Evolutionary conservation across 495 filamentous ascomycete species (phyloP).

Genomic region (Tricharina praecox): DNA sequence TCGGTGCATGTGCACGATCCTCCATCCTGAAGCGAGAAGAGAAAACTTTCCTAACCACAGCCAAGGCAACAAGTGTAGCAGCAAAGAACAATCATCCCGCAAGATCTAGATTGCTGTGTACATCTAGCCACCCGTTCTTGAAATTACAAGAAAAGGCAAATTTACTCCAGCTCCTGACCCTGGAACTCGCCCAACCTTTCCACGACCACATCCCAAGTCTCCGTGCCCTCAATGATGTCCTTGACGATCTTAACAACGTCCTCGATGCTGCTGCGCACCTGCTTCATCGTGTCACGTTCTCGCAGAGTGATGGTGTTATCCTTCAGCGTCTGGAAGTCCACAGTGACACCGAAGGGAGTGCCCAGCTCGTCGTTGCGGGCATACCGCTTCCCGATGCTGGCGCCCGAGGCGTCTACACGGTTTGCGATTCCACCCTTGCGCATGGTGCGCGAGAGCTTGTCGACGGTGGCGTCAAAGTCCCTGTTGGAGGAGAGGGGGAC

Average conservation of each 20-base stretch:
- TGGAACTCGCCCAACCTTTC: conserved; percentile 48
- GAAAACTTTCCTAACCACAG: background rate
- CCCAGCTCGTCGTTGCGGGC: conserved; percentile 58
- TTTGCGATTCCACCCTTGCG: conserved; percentile 43
- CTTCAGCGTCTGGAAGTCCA: conserved; percentile 61
- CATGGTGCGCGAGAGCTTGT: conserved; percentile 41
- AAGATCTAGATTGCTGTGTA: background rate
- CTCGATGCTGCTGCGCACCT: conserved; percentile 48
- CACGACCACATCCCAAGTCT: conserved; percentile 28
- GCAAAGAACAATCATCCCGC: too few species aligned
- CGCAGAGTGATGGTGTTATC: conserved; percentile 55
- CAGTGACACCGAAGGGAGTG: conserved; percentile 50
- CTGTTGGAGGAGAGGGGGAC: conserved; percentile 50
- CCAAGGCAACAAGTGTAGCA: background rate
- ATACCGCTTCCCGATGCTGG: conserved; percentile 60
- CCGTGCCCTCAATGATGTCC: conserved; percentile 24
- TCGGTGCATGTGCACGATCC: too few species aligned
- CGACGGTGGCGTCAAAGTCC: conserved; percentile 42
- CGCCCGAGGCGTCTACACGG: conserved; percentile 49
- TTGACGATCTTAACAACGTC: conserved; percentile 47
- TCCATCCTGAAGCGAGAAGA: too few species aligned
- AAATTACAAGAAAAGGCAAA: background rate
- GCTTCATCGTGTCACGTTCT: conserved; percentile 54
- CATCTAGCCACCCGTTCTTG: background rate
- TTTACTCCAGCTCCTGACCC: conserved; percentile 47